Conservation (phyloP, 108 stramenopile genomes). For the Nitzschia sp. region DNA sequence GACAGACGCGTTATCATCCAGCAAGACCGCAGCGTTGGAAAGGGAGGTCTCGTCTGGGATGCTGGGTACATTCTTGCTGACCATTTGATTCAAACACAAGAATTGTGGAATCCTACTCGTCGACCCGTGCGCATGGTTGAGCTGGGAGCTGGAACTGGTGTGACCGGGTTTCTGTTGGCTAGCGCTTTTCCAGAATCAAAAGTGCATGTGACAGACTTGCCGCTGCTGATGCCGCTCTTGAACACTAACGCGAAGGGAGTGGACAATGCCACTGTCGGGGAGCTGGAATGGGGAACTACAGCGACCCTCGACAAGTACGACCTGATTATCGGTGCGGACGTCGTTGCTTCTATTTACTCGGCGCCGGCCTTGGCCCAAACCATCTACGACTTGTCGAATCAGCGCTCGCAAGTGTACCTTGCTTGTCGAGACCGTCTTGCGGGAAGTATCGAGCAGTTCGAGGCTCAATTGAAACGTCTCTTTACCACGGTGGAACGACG, state of each 20-base stretch:
- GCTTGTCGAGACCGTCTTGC: constrained; percentile 57
- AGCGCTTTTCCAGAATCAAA: constrained; percentile 34
- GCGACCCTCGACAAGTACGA: constrained; percentile 41
- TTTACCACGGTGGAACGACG: constrained; percentile 45
- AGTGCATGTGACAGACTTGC: constrained; percentile 74
- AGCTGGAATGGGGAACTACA: constrained; percentile 67
- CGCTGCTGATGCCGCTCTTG: constrained; percentile 58
- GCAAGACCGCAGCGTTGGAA: constrained; percentile 71
- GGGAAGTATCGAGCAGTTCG: constrained; percentile 57
- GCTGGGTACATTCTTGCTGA: constrained; percentile 78
- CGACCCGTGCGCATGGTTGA: constrained; percentile 43
- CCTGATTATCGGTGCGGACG: constrained; percentile 78
- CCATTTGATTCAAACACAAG: constrained; percentile 43
- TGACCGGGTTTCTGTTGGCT: constrained; percentile 68
- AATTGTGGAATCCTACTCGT: neutral
- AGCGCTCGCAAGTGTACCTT: constrained; percentile 59
- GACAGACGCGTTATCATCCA: constrained; percentile 50
- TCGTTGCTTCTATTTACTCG: constrained; percentile 78
- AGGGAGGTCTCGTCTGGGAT: constrained; percentile 87
- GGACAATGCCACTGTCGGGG: constrained; percentile 29
- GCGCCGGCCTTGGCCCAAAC: constrained; percentile 66
- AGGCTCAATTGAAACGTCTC: constrained; percentile 44
- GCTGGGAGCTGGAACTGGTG: constrained; percentile 83
- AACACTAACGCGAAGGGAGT: constrained; percentile 42
- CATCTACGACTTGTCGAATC: constrained; percentile 52